Base-by-base conservation (phyloP, 2,329 filamentous ascomycete genomes). In the Pseudogymnoascus sp. region DNA sequence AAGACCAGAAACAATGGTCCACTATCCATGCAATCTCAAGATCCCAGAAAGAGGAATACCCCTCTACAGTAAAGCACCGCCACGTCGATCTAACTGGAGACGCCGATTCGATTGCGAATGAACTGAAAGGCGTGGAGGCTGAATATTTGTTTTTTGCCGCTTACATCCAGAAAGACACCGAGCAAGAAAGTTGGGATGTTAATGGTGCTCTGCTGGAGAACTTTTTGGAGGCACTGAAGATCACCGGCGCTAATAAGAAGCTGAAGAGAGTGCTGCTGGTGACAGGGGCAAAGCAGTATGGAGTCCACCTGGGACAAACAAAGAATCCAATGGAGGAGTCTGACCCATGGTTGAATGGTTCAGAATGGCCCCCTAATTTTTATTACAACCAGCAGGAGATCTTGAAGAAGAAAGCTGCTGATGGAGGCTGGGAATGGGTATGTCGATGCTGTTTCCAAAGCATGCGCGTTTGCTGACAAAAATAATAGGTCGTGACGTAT, bases 221-320 rank as follows among this genome's bases (percentile, higher is more conserved):
- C 68, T 81, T 82, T 69, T 71, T 82, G 21, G 61, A 70, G 1
- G 78, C 79, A 0, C 71, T 82, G 7, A 72, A 73, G 0, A 72
- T 74, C 13, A 78, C 74, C 1, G 76, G 76, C 0, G 74, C 75
- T 3, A 69, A 72, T 36, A 72, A 72, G 52, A 70, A 73, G 10
- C 66, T 82, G 52, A 79, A 80, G 65, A 74, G 77, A n/a, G 73
- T 82, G 62, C 68, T 82, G 21, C 72, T 82, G 8, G 77, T 79
- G 5, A 78, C 75, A 0, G 80, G 80, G 1, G 69, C 74, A 36
- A 82, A 82, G 66, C 79, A 83, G 60, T 83, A 82, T 66, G 78
- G 79, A 25, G 78, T 82, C 2, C 80, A 83, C 64, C 73, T 81
- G 1, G 79, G 80, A 7, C 72, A 71, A 8, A 69, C 72, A 12